Conservation (phyloP, 495 filamentous ascomycete species). For the Podospora pseudocomata region DNA sequence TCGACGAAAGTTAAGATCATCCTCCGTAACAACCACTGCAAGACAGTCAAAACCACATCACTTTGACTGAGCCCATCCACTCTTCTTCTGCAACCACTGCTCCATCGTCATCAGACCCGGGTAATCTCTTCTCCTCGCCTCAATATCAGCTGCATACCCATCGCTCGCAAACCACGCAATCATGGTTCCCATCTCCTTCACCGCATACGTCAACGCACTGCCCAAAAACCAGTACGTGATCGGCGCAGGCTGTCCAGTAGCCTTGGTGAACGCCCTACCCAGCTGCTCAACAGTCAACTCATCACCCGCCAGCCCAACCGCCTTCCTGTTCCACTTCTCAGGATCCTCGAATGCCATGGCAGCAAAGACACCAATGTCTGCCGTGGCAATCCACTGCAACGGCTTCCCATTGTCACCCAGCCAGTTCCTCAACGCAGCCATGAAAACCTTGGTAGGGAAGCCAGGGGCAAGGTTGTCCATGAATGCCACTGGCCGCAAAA, state of each 20-base stretch:
- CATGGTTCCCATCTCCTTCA: conserved; percentile 42
- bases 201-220: conserved; percentile 36
- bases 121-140: conserved; percentile 35
- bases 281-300: conserved; percentile 43
- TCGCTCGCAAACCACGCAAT: conserved; percentile 46
- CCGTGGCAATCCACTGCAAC: conserved; percentile 55
- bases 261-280: conserved; percentile 34
- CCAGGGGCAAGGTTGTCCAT: conserved; percentile 61
- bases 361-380: conserved; percentile 63
- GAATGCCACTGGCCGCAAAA: conserved; percentile 63
- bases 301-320: conserved; percentile 45
- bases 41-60: background rate
- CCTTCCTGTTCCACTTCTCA: conserved; percentile 35
- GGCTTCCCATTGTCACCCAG: conserved; percentile 37
- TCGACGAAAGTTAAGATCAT: too few species aligned
- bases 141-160: conserved; percentile 44
- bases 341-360: conserved; percentile 53
- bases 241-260: conserved; percentile 39
- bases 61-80: background rate
- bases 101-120: conserved; percentile 41
- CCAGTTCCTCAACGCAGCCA: conserved; percentile 47
- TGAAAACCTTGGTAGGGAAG: conserved; percentile 58
- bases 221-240: conserved; percentile 39
- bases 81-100: conserved; percentile 32
- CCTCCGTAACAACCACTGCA: too few species aligned